Percentiles rank a stretch among this genome's conserved stretches.
Evolutionary conservation across 306 rosid genomes (phyloP).

Genomic region (Vigna radiata): DNA sequence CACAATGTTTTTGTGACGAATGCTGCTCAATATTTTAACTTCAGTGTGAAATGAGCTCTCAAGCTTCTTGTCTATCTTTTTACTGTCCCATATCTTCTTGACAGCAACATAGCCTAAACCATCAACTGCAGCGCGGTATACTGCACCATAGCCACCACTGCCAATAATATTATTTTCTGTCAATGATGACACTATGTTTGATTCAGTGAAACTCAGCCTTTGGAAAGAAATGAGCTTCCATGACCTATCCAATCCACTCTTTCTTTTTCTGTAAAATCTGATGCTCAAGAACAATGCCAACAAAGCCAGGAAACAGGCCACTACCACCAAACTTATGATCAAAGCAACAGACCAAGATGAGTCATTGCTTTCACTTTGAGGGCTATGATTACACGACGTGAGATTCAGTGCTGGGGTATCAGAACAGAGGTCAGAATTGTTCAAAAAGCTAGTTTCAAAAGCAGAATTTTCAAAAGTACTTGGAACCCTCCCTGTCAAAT

Average conservation of each 20-base stretch:
- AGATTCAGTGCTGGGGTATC: conserved; percentile 46
- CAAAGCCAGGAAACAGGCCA: conserved; percentile 32
- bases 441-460: conserved; percentile 62
- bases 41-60: conserved; percentile 76
- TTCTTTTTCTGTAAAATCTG: conserved; percentile 46
- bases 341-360: conserved; percentile 56
- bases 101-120: conserved; percentile 64
- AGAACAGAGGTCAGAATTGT: conserved; percentile 72
- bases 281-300: conserved; percentile 36
- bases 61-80: conserved; percentile 64
- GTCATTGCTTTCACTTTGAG: conserved; percentile 44
- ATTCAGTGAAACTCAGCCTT: conserved; percentile 63
- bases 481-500: conserved; percentile 65
- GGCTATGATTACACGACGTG: conserved; percentile 47
- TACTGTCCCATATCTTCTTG: conserved; percentile 65
- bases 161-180: conserved; percentile 67
- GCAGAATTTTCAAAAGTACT: conserved; percentile 50
- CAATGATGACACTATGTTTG: conserved; percentile 60
- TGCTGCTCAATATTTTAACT: conserved; percentile 69
- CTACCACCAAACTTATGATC: conserved; percentile 49
- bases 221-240: conserved; percentile 83
- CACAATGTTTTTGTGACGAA: conserved; percentile 83
- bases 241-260: conserved; percentile 42
- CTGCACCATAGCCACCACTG: conserved; percentile 83
- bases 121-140: conserved; percentile 61